Percentiles rank a stretch among this genome's conserved stretches.
Conservation (phyloP, 2,329 filamentous ascomycete species). For the Botrytis tulipae region DNA sequence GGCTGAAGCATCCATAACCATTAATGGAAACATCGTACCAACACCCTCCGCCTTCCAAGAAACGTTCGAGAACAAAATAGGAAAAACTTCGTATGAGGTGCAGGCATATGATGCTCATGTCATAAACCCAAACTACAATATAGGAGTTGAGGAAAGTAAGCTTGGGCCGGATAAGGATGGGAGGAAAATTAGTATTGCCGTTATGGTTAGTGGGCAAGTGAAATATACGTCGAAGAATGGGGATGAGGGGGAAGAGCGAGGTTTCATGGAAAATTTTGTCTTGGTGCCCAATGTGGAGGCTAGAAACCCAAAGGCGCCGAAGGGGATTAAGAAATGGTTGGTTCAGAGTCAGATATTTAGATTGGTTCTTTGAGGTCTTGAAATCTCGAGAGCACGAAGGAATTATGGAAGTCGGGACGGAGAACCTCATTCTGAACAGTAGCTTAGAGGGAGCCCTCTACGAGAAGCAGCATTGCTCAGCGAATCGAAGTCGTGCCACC, state of each 20-base stretch:
- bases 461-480: background rate
- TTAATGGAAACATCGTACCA: constrained; percentile 71
- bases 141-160: constrained; percentile 52
- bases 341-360: constrained; percentile 73
- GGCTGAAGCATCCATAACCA: constrained; percentile 65
- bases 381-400: background rate
- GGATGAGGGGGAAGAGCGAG: constrained; percentile 60
- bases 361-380: constrained; percentile 35
- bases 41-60: constrained; percentile 64
- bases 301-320: constrained; percentile 51
- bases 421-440: background rate
- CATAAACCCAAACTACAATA: constrained; percentile 64
- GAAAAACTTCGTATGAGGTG: constrained; percentile 64
- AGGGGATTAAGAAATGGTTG: constrained; percentile 58
- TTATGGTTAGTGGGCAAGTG: constrained; percentile 73
- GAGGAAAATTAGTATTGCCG: constrained; percentile 66
- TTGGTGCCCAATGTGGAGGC: constrained; percentile 73
- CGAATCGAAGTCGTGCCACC: background rate
- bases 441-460: background rate
- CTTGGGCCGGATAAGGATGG: constrained; percentile 47
- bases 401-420: background rate
- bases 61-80: constrained; percentile 65
- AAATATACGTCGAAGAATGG: constrained; percentile 55
- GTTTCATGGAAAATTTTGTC: constrained; percentile 78
- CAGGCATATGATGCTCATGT: constrained; percentile 76